Conservation (phyloP, 2,329 filamentous ascomycete genomes). For the Cladorrhinum sp. region DNA sequence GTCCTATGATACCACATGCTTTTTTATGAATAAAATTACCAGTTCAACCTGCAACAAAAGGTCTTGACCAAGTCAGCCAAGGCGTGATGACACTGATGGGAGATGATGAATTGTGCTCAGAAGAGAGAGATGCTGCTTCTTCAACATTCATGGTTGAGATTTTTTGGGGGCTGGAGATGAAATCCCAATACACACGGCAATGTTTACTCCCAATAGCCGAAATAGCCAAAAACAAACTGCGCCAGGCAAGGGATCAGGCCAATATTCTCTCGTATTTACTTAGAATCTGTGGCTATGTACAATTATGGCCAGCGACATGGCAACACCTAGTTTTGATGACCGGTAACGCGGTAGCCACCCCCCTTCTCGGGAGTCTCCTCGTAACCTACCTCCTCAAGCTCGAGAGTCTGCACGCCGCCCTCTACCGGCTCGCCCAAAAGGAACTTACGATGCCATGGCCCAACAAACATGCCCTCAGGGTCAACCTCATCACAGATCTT, state of each 20-base stretch:
- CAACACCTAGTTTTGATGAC: slow-evolving; percentile 13
- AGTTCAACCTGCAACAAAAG: background rate
- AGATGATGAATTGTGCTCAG: no score
- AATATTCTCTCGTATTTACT: background rate
- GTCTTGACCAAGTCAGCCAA: background rate
- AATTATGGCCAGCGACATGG: slow-evolving; percentile 10
- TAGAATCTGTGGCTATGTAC: slow-evolving; percentile 5
- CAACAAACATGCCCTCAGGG: slow-evolving; percentile 75
- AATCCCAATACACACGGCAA: no score
- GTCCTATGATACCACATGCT: background rate
- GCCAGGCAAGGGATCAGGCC: no score
- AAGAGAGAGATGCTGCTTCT: no score
- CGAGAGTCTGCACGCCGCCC: slow-evolving; percentile 16
- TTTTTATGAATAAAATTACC: background rate
- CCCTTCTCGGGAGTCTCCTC: slow-evolving; percentile 15
- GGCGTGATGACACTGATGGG: no score
- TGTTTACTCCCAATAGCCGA: no score
- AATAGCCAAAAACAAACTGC: no score
- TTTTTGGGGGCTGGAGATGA: no score
- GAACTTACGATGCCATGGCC: slow-evolving; percentile 80
- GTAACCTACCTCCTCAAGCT: slow-evolving; percentile 31
- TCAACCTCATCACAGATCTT: slow-evolving; percentile 63
- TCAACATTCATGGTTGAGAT: no score
- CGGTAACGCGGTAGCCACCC: slow-evolving; percentile 23
- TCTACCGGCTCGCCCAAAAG: slow-evolving; percentile 43